Evolutionary conservation across 176 grass and related monocot species (phyloP).

Genomic region (Oryza meridionalis): DNA sequence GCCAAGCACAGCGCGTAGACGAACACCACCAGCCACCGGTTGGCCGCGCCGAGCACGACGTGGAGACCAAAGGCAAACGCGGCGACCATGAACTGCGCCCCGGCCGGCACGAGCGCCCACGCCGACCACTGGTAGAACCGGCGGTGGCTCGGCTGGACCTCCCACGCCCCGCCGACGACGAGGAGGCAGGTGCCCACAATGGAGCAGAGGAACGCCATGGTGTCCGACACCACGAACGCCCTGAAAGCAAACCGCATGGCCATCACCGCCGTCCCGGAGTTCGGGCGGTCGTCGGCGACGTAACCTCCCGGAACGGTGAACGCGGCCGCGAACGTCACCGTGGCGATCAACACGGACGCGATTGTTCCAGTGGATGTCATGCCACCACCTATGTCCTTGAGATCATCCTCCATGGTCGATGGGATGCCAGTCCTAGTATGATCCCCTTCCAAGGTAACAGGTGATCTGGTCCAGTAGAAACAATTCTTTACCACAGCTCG

Average conservation of each 20-base stretch:
- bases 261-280: neutral
- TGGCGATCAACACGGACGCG: constrained; percentile 34
- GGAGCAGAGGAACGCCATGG: constrained; percentile 24
- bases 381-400: neutral
- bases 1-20: constrained; percentile 1
- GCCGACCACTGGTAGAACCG: neutral
- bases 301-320: constrained; percentile 45
- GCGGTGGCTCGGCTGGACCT: neutral
- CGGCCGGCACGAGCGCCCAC: neutral
- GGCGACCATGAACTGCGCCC: neutral
- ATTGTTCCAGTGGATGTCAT: neutral
- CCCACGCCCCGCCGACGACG: neutral
- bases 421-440: no score
- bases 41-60: neutral
- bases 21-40: neutral
- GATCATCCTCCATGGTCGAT: no score
- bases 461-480: neutral
- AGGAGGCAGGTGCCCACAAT: constrained; percentile 12
- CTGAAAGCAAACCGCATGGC: constrained; percentile 22
- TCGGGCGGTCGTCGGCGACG: neutral
- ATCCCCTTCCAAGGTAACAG: neutral
- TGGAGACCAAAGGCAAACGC: constrained; percentile 26
- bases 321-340: constrained; percentile 36
- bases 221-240: constrained; percentile 36
- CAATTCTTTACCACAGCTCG: no score